These are phyloP conservation scores for Suillus lakei DNA, from an alignment of 768 basidiomycete genomes.

Conservation along the genomic window DNA sequence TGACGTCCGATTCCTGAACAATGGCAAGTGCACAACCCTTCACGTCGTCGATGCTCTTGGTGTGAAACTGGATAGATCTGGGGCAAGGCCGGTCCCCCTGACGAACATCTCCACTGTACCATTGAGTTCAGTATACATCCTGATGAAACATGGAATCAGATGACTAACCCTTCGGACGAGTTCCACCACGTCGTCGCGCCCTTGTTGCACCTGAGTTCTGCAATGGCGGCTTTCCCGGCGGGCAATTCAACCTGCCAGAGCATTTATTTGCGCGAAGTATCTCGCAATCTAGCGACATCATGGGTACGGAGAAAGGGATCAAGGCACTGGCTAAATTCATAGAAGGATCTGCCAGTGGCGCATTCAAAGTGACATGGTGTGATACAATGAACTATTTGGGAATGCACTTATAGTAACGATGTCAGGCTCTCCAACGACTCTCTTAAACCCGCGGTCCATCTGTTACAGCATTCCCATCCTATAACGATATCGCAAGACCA, in stretches of 20 bases:
- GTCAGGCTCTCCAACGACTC: not conserved
- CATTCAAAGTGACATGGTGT: no score
- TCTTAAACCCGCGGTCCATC: not conserved
- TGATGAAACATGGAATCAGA: not conserved
- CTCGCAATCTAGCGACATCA: no score
- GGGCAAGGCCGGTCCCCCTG: slow-evolving; percentile 29
- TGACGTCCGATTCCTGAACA: slow-evolving; percentile 45
- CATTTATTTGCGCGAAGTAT: no score
- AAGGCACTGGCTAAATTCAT: no score
- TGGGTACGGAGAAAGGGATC: no score
- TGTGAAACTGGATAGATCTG: slow-evolving; percentile 29
- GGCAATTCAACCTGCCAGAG: slow-evolving; percentile 40
- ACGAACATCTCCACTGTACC: slow-evolving; percentile 26
- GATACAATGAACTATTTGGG: no score
- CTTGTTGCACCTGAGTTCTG: slow-evolving; percentile 39
- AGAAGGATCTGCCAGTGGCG: no score
- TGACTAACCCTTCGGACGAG: slow-evolving; percentile 21
- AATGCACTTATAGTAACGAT: not conserved
- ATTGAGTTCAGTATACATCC: not conserved
- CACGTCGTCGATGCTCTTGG: slow-evolving; percentile 34
- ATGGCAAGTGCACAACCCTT: slow-evolving; percentile 47
- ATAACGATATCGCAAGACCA: not conserved
- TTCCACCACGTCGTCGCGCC: slow-evolving; percentile 30
- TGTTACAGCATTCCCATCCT: not conserved
- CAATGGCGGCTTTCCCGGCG: slow-evolving; percentile 26